Evolutionary conservation across 352 stramenopile genomes (phyloP).

Genomic region (Globisporangium recalcitrans): DNA sequence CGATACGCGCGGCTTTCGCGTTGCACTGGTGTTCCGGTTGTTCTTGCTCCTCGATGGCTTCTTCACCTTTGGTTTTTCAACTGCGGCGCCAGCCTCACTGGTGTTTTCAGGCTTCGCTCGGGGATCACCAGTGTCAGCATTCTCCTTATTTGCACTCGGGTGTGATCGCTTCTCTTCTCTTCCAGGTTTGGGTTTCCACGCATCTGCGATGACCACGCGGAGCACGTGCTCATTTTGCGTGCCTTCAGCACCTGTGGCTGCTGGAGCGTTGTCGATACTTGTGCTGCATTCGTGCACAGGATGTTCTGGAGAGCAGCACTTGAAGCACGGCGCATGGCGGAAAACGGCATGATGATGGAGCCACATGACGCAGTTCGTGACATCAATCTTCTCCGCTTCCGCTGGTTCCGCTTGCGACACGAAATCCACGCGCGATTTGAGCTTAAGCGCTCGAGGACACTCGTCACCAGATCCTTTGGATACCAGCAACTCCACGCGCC

Average conservation of each 20-base stretch:
- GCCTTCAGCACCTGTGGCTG: background rate
- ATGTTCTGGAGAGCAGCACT: slow-evolving; percentile 12
- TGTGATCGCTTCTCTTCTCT: background rate
- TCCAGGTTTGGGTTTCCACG: background rate
- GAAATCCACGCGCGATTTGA: slow-evolving; percentile 40
- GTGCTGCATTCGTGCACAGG: background rate
- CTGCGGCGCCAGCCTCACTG: background rate
- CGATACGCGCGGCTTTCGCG: background rate
- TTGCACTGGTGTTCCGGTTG: background rate
- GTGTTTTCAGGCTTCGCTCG: background rate
- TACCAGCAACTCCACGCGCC: slow-evolving; percentile 32
- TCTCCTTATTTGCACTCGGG: slow-evolving; percentile 3
- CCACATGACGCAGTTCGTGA: slow-evolving; percentile 22
- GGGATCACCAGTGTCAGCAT: background rate
- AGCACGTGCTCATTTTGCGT: slow-evolving; percentile 1
- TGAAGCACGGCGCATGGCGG: slow-evolving; percentile 7
- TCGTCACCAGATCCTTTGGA: slow-evolving; percentile 4
- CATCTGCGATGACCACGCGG: background rate
- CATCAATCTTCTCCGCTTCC: slow-evolving; percentile 5
- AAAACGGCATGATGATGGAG: slow-evolving; percentile 41
- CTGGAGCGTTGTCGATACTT: background rate
- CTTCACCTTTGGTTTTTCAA: background rate
- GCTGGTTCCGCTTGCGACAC: slow-evolving; percentile 21
- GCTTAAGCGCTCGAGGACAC: slow-evolving; percentile 26
- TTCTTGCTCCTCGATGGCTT: background rate